These are phyloP conservation scores for Neltuma alba DNA, from an alignment of 306 rosid species.

Conservation along the genomic window DNA sequence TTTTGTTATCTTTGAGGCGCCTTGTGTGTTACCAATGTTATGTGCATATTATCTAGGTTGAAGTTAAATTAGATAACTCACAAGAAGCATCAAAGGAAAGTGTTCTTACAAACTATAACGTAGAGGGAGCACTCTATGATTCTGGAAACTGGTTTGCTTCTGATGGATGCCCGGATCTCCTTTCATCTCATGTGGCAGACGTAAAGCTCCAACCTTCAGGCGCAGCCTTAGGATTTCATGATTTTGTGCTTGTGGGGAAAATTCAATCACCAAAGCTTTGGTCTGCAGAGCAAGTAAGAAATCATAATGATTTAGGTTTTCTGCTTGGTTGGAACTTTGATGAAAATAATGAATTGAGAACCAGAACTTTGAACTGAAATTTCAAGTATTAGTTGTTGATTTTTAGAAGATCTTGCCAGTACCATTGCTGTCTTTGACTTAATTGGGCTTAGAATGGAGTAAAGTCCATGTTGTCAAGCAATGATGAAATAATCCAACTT, in stretches of 20 bases:
- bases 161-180: slow-evolving; percentile 61
- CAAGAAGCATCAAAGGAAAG: slow-evolving; percentile 58
- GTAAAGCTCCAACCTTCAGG: slow-evolving; percentile 57
- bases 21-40: slow-evolving; percentile 23
- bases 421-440: slow-evolving; percentile 3
- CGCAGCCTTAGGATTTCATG: slow-evolving; percentile 61
- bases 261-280: slow-evolving; percentile 77
- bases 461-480: slow-evolving; percentile 11
- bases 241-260: slow-evolving; percentile 70
- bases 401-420: neutral
- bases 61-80: slow-evolving; percentile 81
- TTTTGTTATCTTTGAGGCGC: slow-evolving; percentile 25
- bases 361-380: slow-evolving; percentile 1
- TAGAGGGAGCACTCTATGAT: slow-evolving; percentile 79
- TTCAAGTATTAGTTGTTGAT: neutral
- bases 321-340: neutral
- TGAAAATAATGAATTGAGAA: slow-evolving; percentile 9
- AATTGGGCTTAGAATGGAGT: neutral
- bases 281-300: slow-evolving; percentile 92
- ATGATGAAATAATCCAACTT: neutral
- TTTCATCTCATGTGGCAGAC: slow-evolving; percentile 66
- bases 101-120: slow-evolving; percentile 57
- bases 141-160: slow-evolving; percentile 58
- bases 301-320: slow-evolving; percentile 24
- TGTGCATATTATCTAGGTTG: slow-evolving; percentile 62